A percentile compares a stretch with the other conserved stretches of the same genome.
These are phyloP conservation scores for Luvunga scandens DNA, from an alignment of 345 rosid genomes.

Conservation along the genomic window DNA sequence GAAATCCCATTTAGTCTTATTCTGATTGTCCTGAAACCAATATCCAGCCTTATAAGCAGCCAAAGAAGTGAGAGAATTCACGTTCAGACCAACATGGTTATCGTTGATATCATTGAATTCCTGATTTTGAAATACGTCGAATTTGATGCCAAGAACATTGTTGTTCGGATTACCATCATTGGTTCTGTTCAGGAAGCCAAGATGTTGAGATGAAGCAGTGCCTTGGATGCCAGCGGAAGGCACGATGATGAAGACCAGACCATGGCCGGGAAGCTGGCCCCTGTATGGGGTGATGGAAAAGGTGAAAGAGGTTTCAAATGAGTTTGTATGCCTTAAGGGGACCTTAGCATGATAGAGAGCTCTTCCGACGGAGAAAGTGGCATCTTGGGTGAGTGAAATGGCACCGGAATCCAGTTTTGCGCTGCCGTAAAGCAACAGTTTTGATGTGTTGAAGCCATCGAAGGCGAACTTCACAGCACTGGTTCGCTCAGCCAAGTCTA, in stretches of 20 bases:
- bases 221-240: conserved; percentile 18
- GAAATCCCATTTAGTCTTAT: conserved; percentile 20
- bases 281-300: conserved; percentile 32
- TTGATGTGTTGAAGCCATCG: conserved; percentile 17
- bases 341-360: conserved; percentile 16
- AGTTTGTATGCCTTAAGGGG: conserved; percentile 12
- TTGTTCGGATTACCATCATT: conserved; percentile 27
- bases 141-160: conserved; percentile 29
- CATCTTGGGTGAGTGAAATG: conserved; percentile 5
- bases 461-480: conserved; percentile 23
- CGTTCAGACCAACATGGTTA: conserved; percentile 44
- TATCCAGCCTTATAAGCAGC: conserved; percentile 31
- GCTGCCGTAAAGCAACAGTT: conserved; percentile 8
- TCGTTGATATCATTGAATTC: conserved; percentile 26
- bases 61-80: conserved; percentile 31
- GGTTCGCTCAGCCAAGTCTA: not conserved
- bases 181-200: conserved; percentile 32
- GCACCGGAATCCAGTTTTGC: conserved; percentile 21
- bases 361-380: conserved; percentile 27
- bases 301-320: conserved; percentile 33
- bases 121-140: conserved; percentile 28
- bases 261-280: conserved; percentile 23
- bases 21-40: conserved; percentile 13
- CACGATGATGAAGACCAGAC: conserved; percentile 24
- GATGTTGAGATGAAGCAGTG: conserved; percentile 26